Base-by-base conservation (phyloP, 208 protist genomes). In the Hexamita inflata region DNA sequence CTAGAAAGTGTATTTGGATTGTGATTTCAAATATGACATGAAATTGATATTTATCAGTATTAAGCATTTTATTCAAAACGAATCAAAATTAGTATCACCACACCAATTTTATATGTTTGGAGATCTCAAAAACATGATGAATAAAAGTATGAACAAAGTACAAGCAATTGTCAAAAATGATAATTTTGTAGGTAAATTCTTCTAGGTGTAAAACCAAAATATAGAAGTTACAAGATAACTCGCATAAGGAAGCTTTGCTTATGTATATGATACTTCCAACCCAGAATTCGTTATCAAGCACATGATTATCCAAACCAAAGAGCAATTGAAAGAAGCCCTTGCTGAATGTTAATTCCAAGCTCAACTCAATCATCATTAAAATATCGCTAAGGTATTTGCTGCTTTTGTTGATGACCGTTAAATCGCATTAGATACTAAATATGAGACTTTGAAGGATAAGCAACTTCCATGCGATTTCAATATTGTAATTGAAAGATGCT, bases 191-290 rank as follows among this genome's bases (percentile, higher is more conserved):
- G n/a, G n/a, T n/a, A n/a, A n/a, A n/a, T n/a, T n/a, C n/a, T n/a
- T n/a, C n/a, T n/a, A n/a, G n/a, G n/a, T n/a, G n/a, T n/a, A n/a
- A n/a, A n/a, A n/a, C n/a, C n/a, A n/a, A n/a, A n/a, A n/a, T n/a
- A n/a, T n/a, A n/a, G n/a, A n/a, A 15, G 64, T 70, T 4, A 40
- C 38, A 7, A 70, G 42, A 38, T 70, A 32, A 45, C n/a, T 70
- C 11, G 40, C 64, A n/a, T 34, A 70, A 34, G 64, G 64, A 9
- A 19, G 32, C 4, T 70, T 70, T n/a, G 64, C 38, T 4, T 45
- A 42, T 45, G 64, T 70, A 9, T 70, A 70, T 34, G 64, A 42
- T 24, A 38, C 64, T 19, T 30, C 64, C 11, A 45, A 70, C 64
- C 64, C 64, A 9, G 32, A 49, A n/a, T 70, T 42, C 38, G 32